Conservation (phyloP, 805 yeast species). For the Isabelozyma rhagii region DNA sequence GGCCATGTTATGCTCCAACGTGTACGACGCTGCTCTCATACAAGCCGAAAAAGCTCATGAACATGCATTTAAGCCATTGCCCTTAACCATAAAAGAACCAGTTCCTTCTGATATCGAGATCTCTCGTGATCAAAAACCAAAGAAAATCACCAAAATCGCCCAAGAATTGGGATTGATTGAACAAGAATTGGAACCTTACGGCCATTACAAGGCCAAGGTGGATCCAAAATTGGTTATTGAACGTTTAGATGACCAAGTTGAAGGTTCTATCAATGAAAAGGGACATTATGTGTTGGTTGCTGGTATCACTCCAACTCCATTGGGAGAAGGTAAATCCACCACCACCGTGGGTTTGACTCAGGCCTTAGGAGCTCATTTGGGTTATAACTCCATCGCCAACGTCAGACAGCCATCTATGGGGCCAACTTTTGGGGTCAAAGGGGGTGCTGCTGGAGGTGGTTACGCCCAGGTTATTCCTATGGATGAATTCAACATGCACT, state of each 20-base stretch:
- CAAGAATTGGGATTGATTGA: slow-evolving; percentile 76
- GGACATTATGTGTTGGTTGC: slow-evolving; percentile 92
- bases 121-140: slow-evolving; percentile 85
- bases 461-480: slow-evolving; percentile 96
- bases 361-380: slow-evolving; percentile 88
- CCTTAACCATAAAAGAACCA: slow-evolving; percentile 49
- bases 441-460: slow-evolving; percentile 99
- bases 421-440: slow-evolving; percentile 97
- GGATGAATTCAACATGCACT: slow-evolving; percentile 98
- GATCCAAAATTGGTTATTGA: slow-evolving; percentile 39
- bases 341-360: slow-evolving; percentile 97
- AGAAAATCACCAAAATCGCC: slow-evolving; percentile 72
- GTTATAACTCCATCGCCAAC: slow-evolving; percentile 82
- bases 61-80: slow-evolving; percentile 53
- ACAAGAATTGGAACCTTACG: slow-evolving; percentile 81
- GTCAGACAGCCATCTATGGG: slow-evolving; percentile 99
- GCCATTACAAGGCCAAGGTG: slow-evolving; percentile 87
- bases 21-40: slow-evolving; percentile 71
- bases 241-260: slow-evolving; percentile 58
- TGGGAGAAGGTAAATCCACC: slow-evolving; percentile 97
- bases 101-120: slow-evolving; percentile 92
- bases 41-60: slow-evolving; percentile 47
- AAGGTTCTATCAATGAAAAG: slow-evolving; percentile 59
- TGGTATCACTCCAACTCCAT: slow-evolving; percentile 97
- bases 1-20: slow-evolving; percentile 88